Base-by-base conservation (phyloP, 805 yeast genomes). In the Pichia occidentalis region DNA sequence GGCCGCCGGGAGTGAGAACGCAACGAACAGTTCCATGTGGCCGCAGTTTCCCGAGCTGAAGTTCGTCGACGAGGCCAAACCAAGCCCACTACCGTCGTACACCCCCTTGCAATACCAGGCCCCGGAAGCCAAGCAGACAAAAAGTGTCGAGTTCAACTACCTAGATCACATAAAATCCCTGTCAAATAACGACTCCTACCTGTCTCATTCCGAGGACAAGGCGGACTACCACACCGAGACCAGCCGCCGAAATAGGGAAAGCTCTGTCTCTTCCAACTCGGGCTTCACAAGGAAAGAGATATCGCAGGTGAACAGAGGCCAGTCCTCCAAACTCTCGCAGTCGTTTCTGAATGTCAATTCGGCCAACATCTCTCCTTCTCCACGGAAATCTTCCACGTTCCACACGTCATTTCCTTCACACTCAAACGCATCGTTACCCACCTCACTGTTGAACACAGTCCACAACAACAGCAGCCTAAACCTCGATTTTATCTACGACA, bases 41-140 rank as follows among this genome's bases (percentile, higher is more conserved):
- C 64, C 64, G 7, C 61, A 57, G 34, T 58, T 57, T 27, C 63
- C 64, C 2, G 62, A 57, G 34, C 44, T 58, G 27, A 51, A 51
- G 20, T 41, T 56, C 13, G 34, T 46, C 5, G 39, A 43, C 24
- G 20, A 14, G 13, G 23, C 10, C 10, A 14, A 32, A 4, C 14
- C 35, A 14, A 14, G 25, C 17, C 19, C 40, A 23, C 20, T 33
- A 26, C 29, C 36, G 33, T 37, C 34, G 14, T 14, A 24, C 12
- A 13, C 32, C 4, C 34, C 17, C 29, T 28, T 16, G 29, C n/a
- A n/a, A n/a, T n/a, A n/a, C n/a, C n/a, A n/a, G n/a, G n/a, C n/a
- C n/a, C n/a, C n/a, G n/a, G n/a, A n/a, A n/a, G n/a, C n/a, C n/a
- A n/a, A n/a, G n/a, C 23, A 24, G 2, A 19, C 13, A 4, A 30